Evolutionary conservation across 441 rosid species (phyloP).

Genomic region (Gossypium schwendimanii): DNA sequence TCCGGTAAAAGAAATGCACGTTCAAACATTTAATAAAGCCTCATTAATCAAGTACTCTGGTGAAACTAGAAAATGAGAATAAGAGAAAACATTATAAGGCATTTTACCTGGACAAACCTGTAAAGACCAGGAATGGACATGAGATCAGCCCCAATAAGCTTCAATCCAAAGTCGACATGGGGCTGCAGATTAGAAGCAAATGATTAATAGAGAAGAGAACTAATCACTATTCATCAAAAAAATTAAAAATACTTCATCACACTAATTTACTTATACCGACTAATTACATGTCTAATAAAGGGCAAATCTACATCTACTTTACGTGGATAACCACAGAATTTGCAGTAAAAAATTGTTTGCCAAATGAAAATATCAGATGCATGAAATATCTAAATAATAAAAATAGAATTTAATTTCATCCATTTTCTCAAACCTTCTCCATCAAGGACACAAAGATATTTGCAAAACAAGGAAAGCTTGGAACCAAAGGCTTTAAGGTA

Average conservation of each 20-base stretch:
- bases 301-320: neutral
- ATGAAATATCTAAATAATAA: neutral
- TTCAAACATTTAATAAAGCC: neutral
- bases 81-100: neutral
- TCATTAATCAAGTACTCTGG: neutral
- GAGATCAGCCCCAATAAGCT: slow-evolving; percentile 89
- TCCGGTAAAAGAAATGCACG: neutral
- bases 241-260: slow-evolving; percentile 1
- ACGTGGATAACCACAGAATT: neutral
- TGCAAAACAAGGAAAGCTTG: slow-evolving; percentile 94
- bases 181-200: slow-evolving; percentile 48
- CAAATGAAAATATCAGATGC: neutral
- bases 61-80: slow-evolving; percentile 2
- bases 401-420: neutral
- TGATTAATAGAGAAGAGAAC: neutral
- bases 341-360: neutral
- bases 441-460: slow-evolving; percentile 79
- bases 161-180: slow-evolving; percentile 93
- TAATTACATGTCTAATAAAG: neutral
- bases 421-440: slow-evolving; percentile 62
- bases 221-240: neutral
- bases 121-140: slow-evolving; percentile 97
- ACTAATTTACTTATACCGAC: neutral
- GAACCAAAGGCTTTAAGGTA: slow-evolving; percentile 92
- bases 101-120: slow-evolving; percentile 79